Percentiles rank a stretch among this genome's conserved stretches.
Conservation (phyloP, 2,329 filamentous ascomycete genomes). For the Leptographium radiaticola region DNA sequence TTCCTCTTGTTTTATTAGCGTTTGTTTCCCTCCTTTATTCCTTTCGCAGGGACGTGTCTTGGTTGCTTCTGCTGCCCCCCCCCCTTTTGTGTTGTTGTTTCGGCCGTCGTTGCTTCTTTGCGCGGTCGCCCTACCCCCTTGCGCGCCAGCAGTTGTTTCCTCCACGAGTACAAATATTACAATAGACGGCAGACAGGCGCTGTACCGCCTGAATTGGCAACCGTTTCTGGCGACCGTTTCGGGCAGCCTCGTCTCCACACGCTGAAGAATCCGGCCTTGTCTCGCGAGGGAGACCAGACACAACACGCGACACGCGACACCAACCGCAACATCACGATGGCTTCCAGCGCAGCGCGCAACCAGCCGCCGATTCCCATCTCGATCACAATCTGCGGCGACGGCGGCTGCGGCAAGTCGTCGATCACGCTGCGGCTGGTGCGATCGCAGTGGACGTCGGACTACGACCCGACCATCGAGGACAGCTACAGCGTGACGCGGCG, state of each 20-base stretch:
- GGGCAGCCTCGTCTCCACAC: no score
- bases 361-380: constrained; percentile 43
- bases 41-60: neutral
- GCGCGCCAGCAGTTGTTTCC: neutral
- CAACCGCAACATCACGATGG: constrained; percentile 1
- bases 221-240: no score
- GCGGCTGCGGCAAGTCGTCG: constrained; percentile 73
- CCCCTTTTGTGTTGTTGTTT: neutral
- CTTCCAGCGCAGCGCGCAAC: constrained; percentile 11
- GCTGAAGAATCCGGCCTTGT: neutral
- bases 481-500: constrained; percentile 71
- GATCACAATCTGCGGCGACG: constrained; percentile 78
- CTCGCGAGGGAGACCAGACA: no score
- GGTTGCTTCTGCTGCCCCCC: neutral
- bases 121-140: neutral
- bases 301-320: neutral
- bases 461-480: constrained; percentile 72
- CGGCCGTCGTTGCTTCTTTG: neutral
- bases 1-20: neutral
- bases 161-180: no score
- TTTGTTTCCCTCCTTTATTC: neutral
- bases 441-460: constrained; percentile 73
- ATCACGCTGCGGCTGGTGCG: constrained; percentile 74
- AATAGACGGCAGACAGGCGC: neutral
- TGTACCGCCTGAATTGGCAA: neutral